Percentiles rank a stretch among this genome's conserved stretches.
Conservation (phyloP, 2,329 filamentous ascomycete genomes). For the Aspergillus neoniger region DNA sequence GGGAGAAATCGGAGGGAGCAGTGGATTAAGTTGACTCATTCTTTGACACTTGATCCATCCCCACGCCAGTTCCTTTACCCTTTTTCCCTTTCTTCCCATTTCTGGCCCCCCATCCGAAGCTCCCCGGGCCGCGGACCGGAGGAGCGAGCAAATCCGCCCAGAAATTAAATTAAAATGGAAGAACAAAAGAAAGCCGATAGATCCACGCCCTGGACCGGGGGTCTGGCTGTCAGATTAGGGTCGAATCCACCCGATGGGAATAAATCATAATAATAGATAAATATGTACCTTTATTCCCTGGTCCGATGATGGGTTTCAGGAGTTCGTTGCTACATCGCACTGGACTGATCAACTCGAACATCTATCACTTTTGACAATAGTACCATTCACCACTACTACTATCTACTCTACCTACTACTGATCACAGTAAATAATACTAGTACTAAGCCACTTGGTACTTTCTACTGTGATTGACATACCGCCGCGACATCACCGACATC, state of each 20-base stretch:
- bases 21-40: conserved; percentile 9
- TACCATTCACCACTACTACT: too few species aligned
- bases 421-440: too few species aligned
- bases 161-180: conserved; percentile 1
- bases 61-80: conserved; percentile 11
- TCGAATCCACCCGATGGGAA: conserved; percentile 5
- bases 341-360: conserved; percentile 15
- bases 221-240: conserved; percentile 14
- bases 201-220: conserved; percentile 18
- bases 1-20: not conserved
- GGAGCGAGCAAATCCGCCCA: conserved; percentile 7
- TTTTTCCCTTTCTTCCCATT: too few species aligned
- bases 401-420: too few species aligned
- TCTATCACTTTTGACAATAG: too few species aligned
- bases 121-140: conserved; percentile 26
- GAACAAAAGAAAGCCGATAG: conserved; percentile 18
- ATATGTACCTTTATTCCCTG: not conserved
- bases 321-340: conserved; percentile 3
- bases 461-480: not conserved
- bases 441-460: too few species aligned
- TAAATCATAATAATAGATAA: conserved; percentile 1
- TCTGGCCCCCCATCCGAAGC: conserved; percentile 22
- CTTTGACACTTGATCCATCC: conserved; percentile 17
- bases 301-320: not conserved
- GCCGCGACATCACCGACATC: not conserved